These are phyloP conservation scores for Ceratobasidium sp. DNA, from an alignment of 1,284 basidiomycete species.

Conservation along the genomic window DNA sequence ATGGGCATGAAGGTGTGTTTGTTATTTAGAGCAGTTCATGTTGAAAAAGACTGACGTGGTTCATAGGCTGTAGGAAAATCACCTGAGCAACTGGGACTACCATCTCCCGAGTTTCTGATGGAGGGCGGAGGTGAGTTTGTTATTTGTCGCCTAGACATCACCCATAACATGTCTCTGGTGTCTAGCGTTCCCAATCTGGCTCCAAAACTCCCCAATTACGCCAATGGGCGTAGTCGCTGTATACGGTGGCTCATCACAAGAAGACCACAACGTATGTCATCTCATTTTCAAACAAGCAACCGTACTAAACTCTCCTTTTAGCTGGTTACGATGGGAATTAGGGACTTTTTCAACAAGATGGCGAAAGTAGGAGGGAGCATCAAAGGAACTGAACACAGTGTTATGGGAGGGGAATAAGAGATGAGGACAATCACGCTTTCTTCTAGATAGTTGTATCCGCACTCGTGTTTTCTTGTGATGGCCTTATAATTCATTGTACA, in stretches of 20 bases:
- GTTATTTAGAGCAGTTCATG: not conserved
- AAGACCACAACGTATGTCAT: slow-evolving; percentile 61
- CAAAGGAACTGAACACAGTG: slow-evolving; percentile 24
- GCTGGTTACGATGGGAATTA: slow-evolving; percentile 34
- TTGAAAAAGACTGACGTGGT: not conserved
- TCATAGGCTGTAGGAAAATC: slow-evolving; percentile 67
- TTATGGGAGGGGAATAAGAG: not conserved
- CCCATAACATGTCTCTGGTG: slow-evolving; percentile 32
- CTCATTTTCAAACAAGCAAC: not conserved
- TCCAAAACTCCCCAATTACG: slow-evolving; percentile 77
- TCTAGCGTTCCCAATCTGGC: slow-evolving; percentile 35
- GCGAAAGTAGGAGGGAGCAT: slow-evolving; percentile 25
- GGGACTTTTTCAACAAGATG: slow-evolving; percentile 36
- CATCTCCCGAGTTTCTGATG: slow-evolving; percentile 63
- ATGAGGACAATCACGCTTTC: not conserved
- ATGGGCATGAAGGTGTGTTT: slow-evolving; percentile 19
- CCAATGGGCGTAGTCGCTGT: slow-evolving; percentile 80
- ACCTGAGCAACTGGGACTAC: slow-evolving; percentile 69
- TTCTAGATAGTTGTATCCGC: not conserved
- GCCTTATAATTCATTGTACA: slow-evolving; percentile 17
- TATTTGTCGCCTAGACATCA: slow-evolving; percentile 17
- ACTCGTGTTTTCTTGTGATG: not conserved
- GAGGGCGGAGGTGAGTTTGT: slow-evolving; percentile 71
- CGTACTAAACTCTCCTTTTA: not conserved
- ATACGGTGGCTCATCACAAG: slow-evolving; percentile 75